These are phyloP conservation scores for Vickermania spadyakhi DNA, from an alignment of 208 protist species.

Conservation along the genomic window DNA sequence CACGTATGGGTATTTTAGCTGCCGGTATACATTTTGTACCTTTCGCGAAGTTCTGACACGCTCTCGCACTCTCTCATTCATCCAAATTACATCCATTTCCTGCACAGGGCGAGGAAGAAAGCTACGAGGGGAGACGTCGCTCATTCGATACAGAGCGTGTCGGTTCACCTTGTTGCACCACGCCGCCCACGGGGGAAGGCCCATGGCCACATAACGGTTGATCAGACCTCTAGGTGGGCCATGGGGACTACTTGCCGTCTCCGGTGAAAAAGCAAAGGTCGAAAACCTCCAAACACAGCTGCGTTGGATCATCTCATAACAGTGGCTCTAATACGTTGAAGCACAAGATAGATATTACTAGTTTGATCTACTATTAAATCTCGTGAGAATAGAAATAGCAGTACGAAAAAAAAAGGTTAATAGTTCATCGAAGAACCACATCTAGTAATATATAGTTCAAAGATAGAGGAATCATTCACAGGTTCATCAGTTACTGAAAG, in stretches of 20 bases:
- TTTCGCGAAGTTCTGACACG: conserved; percentile 79
- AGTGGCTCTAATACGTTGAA: no score
- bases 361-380: background rate
- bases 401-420: no score
- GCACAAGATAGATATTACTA: no score
- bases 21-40: conserved; percentile 84
- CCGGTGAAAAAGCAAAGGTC: conserved; percentile 75
- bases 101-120: conserved; percentile 76
- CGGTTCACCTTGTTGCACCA: conserved; percentile 84
- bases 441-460: no score
- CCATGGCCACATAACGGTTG: conserved; percentile 86
- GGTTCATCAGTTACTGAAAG: no score
- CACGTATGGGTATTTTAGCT: conserved; percentile 87
- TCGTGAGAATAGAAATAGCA: no score
- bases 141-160: conserved; percentile 81
- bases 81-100: conserved; percentile 88
- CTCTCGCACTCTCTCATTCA: conserved; percentile 85
- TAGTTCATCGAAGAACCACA: no score
- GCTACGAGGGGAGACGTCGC: conserved; percentile 50
- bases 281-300: conserved; percentile 38
- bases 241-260: conserved; percentile 71
- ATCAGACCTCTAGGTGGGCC: conserved; percentile 78
- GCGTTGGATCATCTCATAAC: conserved; percentile 42
- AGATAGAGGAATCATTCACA: no score
- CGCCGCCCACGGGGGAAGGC: conserved; percentile 84